phyloP scores from a whole-genome alignment of 164 flowering plant genomes.

The Vitis labrusca region DNA sequence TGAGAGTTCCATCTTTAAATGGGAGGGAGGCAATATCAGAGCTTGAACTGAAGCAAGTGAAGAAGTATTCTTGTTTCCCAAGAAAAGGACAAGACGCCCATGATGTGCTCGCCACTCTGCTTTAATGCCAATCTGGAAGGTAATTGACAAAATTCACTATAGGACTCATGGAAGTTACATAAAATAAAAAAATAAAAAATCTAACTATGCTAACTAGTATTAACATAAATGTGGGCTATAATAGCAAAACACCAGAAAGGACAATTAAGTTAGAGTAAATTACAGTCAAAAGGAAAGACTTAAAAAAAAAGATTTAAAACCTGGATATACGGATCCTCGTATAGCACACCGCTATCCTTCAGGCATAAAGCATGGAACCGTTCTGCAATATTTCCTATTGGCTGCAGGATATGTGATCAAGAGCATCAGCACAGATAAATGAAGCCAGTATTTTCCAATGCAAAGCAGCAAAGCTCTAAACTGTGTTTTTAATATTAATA shows the following conservation, averaged over 20 bases:
- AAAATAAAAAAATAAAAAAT: too few species aligned
- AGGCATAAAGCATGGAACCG: conserved; percentile 82
- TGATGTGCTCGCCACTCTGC: conserved; percentile 96
- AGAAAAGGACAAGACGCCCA: conserved; percentile 91
- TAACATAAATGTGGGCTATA: neutral
- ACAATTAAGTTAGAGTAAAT: neutral
- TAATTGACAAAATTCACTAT: neutral
- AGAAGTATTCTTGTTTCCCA: conserved; percentile 94
- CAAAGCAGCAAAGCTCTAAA: too few species aligned
- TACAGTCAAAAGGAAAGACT: neutral
- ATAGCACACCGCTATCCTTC: conserved; percentile 95
- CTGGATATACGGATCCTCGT: conserved; percentile 95
- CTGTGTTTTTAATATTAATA: too few species aligned
- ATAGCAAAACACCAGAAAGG: neutral
- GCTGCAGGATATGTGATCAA: conserved; percentile 51
- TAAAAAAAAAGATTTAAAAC: conserved; percentile 30
- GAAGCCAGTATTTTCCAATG: neutral
- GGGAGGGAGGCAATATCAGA: conserved; percentile 77
- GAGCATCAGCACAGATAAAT: neutral
- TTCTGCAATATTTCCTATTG: conserved; percentile 86
- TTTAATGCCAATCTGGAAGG: conserved; percentile 82
- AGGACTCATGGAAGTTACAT: neutral
- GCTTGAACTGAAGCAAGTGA: conserved; percentile 87
- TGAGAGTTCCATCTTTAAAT: conserved; percentile 86
- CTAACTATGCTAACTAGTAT: neutral